phyloP scores from a whole-genome alignment of 441 rosid species.

The Erodium chrysanthum region DNA sequence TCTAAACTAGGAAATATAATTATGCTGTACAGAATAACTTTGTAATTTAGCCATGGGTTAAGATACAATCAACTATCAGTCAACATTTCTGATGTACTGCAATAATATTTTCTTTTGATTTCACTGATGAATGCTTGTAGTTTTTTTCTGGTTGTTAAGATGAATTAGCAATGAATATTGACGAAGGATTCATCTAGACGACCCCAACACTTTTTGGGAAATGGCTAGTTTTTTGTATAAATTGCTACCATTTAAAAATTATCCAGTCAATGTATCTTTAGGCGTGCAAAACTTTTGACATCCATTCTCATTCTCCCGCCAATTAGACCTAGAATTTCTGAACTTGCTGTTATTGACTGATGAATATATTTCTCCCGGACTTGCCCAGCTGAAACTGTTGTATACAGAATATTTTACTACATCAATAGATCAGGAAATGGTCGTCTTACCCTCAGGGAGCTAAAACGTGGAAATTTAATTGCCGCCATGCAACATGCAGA shows the following conservation, averaged over 20 bases:
- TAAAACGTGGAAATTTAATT: slow-evolving; percentile 75
- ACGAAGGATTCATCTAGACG: background rate
- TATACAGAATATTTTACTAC: slow-evolving; percentile 91
- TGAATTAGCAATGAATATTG: background rate
- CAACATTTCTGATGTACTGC: background rate
- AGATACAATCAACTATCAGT: background rate
- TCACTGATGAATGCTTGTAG: background rate
- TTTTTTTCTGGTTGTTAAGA: background rate
- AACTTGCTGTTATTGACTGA: slow-evolving; percentile 12
- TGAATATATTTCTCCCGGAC: slow-evolving; percentile 16
- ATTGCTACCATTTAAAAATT: background rate
- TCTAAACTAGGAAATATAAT: background rate
- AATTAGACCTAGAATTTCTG: background rate
- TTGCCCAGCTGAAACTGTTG: slow-evolving; percentile 90
- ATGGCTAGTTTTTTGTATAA: background rate
- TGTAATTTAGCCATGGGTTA: background rate
- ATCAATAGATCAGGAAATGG: slow-evolving; percentile 86
- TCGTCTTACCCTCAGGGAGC: slow-evolving; percentile 73
- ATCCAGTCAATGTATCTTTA: background rate
- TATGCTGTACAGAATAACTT: background rate
- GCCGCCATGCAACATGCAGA: slow-evolving; percentile 87
- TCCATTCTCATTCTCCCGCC: background rate
- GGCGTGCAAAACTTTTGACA: too few relatives aligned
- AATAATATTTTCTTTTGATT: background rate
- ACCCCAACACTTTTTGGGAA: background rate